Base-by-base conservation (phyloP, 2,329 filamentous ascomycete genomes). In the Macrophomina pseudophaseolina region DNA sequence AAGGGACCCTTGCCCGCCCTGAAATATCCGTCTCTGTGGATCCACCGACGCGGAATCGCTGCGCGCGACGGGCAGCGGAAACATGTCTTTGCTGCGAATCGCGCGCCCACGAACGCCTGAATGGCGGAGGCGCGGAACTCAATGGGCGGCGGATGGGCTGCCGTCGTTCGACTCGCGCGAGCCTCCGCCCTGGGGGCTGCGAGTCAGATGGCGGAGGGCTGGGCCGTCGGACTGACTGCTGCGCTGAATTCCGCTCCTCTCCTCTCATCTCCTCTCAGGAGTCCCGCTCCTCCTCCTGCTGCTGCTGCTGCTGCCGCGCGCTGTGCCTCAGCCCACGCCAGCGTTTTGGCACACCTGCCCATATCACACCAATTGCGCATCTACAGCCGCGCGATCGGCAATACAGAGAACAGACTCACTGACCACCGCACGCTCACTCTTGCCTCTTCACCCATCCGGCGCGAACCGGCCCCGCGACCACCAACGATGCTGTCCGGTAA, bases 241-340 rank as follows among this genome's bases (percentile, higher is more conserved):
- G 44, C 67, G 16, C 44, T 40, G 44, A 51, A 54, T 54, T 53
- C 66, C 54, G 46, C 53, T 40, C 52, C 60, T 49, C 62, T 46
- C 33, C 23, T 49, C 48, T 23, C 42, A 23, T 46, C 49, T 51
- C 63, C 60, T 12, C 38, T 33, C 28, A 5, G 30, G 16, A 23
- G 23, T 23, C 16, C 16, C 42, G 16, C 11, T 14, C 42, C 12
- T 16, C 11, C 16, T 40, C 32, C 18, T 38, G 23, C 5, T 12
- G 33, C 33, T 23, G 23, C 1, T 23, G 23, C 23, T 23, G 23
- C 23, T 23, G 23, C 23, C 23, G 23, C 23, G 23, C 23, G 23
- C 23, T 23, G 23, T 23, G 3, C 14, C 33, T 42, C 46, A 2
- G 46, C 46, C 46, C 8, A 23, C 11, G 42, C 12, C 42, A 14